phyloP scores from a whole-genome alignment of 768 basidiomycete genomes.

The Boletus barrowsii region DNA sequence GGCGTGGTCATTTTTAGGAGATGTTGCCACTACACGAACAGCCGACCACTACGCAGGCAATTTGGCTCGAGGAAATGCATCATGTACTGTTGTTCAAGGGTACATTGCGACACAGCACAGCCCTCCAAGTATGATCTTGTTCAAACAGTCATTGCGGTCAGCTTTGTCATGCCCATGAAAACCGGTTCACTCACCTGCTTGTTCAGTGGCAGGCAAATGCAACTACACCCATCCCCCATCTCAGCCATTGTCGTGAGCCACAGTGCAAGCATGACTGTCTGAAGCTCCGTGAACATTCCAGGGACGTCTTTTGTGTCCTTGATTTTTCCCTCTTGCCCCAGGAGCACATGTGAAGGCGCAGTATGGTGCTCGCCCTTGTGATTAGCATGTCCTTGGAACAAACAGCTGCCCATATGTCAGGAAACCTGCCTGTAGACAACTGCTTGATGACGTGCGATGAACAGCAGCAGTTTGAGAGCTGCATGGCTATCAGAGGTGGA shows the following conservation, averaged over 20 bases:
- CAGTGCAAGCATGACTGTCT: constrained; percentile 59
- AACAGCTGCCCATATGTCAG: constrained; percentile 43
- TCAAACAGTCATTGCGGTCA: constrained; percentile 30
- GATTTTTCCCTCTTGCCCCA: constrained; percentile 54
- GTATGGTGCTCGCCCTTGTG: constrained; percentile 49
- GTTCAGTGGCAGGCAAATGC: constrained; percentile 27
- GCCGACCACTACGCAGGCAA: constrained; percentile 43
- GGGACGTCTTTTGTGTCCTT: constrained; percentile 52
- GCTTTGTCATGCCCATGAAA: not conserved
- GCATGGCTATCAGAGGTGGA: constrained; percentile 32
- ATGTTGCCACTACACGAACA: constrained; percentile 47
- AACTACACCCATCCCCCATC: constrained; percentile 9
- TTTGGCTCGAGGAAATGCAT: constrained; percentile 51
- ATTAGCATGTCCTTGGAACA: constrained; percentile 46
- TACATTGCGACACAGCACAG: constrained; percentile 35
- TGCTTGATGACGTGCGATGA: constrained; percentile 41
- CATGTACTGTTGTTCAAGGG: constrained; percentile 46
- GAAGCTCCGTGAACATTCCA: constrained; percentile 24
- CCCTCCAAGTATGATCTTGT: constrained; percentile 34
- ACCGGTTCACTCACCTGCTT: not conserved
- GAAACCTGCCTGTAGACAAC: constrained; percentile 46
- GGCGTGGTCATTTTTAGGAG: constrained; percentile 36
- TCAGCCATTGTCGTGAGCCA: constrained; percentile 53
- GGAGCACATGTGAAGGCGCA: constrained; percentile 31
- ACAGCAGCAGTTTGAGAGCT: constrained; percentile 54